Percentiles rank a stretch among this genome's conserved stretches.
Conservation (phyloP, 139 green algal species). For the Picochlorum sp. region DNA sequence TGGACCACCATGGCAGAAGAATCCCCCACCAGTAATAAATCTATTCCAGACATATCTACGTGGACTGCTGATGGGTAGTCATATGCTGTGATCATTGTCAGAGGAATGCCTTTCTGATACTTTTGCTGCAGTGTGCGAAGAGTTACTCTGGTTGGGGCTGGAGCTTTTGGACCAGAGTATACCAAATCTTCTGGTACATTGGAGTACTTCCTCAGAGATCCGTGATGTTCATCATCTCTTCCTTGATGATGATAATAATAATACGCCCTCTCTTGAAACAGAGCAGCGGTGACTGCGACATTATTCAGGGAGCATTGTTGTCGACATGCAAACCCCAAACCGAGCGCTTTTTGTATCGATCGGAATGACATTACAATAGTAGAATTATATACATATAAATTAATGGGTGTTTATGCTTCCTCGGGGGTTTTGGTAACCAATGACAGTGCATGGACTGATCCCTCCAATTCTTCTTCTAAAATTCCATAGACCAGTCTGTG, state of each 20-base stretch:
- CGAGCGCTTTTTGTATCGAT: conserved; percentile 2
- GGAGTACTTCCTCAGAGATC: not conserved
- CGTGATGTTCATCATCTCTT: too few relatives aligned
- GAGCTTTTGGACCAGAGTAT: conserved; percentile 14
- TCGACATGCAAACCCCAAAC: too few relatives aligned
- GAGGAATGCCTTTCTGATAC: conserved; percentile 59
- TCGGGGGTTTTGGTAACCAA: conserved; percentile 48
- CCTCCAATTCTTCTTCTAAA: conserved; percentile 45
- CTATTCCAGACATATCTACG: conserved; percentile 81
- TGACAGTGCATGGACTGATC: conserved; percentile 46
- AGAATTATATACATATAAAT: not conserved
- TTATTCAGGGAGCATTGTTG: too few relatives aligned
- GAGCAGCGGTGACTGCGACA: too few relatives aligned
- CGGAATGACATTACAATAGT: not conserved
- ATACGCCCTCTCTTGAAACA: too few relatives aligned
- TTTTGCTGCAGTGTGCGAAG: conserved; percentile 73
- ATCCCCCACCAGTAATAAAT: conserved; percentile 94
- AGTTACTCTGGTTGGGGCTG: conserved; percentile 58
- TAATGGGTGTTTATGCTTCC: conserved; percentile 24
- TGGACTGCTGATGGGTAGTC: conserved; percentile 98
- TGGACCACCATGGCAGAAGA: conserved; percentile 96
- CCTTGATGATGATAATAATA: too few relatives aligned
- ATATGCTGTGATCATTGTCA: conserved; percentile 96
- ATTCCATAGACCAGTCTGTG: conserved; percentile 51
- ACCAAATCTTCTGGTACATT: conserved; percentile 9